Base-by-base conservation (phyloP, 768 basidiomycete species). In the Boletus eberwhitei region DNA sequence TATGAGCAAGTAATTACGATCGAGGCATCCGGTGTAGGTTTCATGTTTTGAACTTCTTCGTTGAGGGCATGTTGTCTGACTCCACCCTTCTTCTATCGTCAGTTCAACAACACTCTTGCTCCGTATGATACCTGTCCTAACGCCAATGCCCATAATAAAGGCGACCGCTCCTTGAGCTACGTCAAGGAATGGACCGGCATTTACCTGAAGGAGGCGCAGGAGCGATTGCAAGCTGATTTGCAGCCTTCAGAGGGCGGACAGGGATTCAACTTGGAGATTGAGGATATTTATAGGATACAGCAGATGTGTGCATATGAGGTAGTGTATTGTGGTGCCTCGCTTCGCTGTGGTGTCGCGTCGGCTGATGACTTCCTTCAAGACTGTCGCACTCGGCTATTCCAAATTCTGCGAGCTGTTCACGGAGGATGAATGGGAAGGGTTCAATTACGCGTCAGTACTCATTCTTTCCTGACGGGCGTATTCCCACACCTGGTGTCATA, bases 401-500 rank as follows among this genome's bases (percentile, higher is more conserved):
- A 87, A 85, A 59, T 98, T 95, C 73, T 98, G 93, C 59, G 84
- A 86, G 52, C 75, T 97, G 3, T 98, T 98, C 71, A 93, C 91
- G 0, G 80, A 87, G 62, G 85, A 90, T 41, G 94, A 97, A 71
- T 98, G 93, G 94, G 86, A 90, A 66, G 92, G 92, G 0, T 96
- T 93, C 68, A 82, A 91, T 67, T 96, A 97, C 58, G 79, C 87
- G 83, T 90, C 59, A 52, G 87, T 74, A 2, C 12, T 43, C 13
- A 24, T 39, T 14, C 21, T 29, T 41, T 24, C 5, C 29, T 38
- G 21, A 39, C 17, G 5, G 11, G 22, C 36, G 6, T 19, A n/a
- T 16, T 13, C 34, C 60, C 21, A 53, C 16, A 16, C 29, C 13
- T 21, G n/a, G 8, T 37, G 8, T 8, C 14, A 12, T 53, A 29